Base-by-base conservation (phyloP, 768 basidiomycete genomes). In the Boletus rufocinnamomeus region DNA sequence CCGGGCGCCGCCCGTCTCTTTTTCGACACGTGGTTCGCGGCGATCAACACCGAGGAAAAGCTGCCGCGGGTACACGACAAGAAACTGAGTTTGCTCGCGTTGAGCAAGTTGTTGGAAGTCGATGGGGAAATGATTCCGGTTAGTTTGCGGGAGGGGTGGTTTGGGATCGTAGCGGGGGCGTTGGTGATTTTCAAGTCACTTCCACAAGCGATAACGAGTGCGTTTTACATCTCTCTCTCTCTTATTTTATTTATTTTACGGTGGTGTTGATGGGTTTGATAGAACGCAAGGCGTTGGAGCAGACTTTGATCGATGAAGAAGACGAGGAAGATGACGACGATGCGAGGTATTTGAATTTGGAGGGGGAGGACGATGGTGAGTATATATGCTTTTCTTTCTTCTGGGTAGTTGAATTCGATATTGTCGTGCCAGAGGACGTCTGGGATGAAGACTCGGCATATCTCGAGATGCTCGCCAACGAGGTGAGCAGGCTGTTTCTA, bases 371-470 rank as follows among this genome's bases (percentile, higher is more conserved):
- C 19, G 87, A 88, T 66, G 84, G 85, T 81, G 55, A 58, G 1
- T 50, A 27, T 76, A 64, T 14, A 16, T 19, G 9, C 7, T 32
- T 21, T 25, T 27, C 5, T 37, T n/a, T n/a, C n/a, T n/a, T n/a
- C n/a, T n/a, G n/a, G n/a, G n/a, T n/a, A n/a, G n/a, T n/a, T n/a
- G n/a, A n/a, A n/a, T n/a, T n/a, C n/a, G n/a, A n/a, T n/a, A n/a
- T n/a, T n/a, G n/a, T n/a, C n/a, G n/a, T n/a, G n/a, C n/a, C n/a
- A n/a, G n/a, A n/a, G n/a, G n/a, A n/a, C n/a, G n/a, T 94, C 17
- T 93, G 89, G 86, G 93, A 95, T 66, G 88, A 91, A 58, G 91
- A 93, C 64, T 92, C 91, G 9, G 90, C 88, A 8, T 95, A 94
- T 69, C 79, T 93, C 45, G 92, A 95, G 71, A 76, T 93, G 80